Evolutionary conservation across 1,139 yeast species (phyloP).

Genomic region (Hemisphaericaspora xylofermentans): DNA sequence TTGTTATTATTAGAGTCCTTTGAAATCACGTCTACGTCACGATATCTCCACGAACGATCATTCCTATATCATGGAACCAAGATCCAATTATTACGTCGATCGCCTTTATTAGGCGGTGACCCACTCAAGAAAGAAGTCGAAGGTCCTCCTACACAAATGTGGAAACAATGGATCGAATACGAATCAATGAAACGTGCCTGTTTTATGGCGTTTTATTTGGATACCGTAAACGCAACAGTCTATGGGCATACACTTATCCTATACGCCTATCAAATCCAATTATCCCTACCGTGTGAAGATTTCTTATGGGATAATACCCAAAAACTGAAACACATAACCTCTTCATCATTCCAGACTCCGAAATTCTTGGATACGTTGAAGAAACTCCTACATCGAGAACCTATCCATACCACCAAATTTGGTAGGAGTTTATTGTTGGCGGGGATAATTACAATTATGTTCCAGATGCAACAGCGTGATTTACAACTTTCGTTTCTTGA

Average conservation of each 20-base stretch:
- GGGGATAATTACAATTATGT: constrained; percentile 65
- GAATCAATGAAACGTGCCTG: constrained; percentile 35
- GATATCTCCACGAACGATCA: constrained; percentile 65
- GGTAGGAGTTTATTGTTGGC: constrained; percentile 65
- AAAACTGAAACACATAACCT: constrained; percentile 2
- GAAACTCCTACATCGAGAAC: constrained; percentile 51
- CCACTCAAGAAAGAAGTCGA: constrained; percentile 35
- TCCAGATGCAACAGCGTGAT: constrained; percentile 72
- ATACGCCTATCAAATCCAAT: constrained; percentile 32
- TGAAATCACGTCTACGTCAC: constrained; percentile 48
- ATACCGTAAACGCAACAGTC: constrained; percentile 33
- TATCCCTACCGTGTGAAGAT: constrained; percentile 33
- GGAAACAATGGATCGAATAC: constrained; percentile 34
- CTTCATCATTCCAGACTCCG: constrained; percentile 16
- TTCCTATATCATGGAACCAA: constrained; percentile 74
- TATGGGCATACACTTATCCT: constrained; percentile 29
- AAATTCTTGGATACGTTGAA: constrained; percentile 56
- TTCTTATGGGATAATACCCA: constrained; percentile 23
- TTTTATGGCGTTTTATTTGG: constrained; percentile 32
- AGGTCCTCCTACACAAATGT: constrained; percentile 19
- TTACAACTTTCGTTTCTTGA: constrained; percentile 45
- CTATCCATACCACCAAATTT: constrained; percentile 48
- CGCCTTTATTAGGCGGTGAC: constrained; percentile 67
- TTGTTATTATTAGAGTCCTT: constrained; percentile 58
- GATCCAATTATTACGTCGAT: constrained; percentile 64